Evolutionary conservation across 179 eudicot genomes (phyloP), one percentile per base, ranked within the genome.

Genomic region (Corrigiola litoralis): DNA sequence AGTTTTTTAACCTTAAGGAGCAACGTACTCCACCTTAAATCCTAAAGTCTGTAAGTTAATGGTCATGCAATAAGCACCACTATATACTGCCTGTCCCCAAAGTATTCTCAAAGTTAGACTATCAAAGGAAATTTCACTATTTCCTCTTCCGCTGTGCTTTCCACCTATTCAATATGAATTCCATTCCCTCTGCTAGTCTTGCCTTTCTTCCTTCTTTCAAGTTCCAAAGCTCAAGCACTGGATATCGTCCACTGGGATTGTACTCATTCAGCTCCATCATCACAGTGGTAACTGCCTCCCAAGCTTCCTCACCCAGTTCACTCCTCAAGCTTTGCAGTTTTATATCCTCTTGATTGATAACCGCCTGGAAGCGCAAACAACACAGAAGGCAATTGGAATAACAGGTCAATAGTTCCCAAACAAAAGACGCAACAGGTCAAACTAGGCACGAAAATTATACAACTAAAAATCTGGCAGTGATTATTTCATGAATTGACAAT

Each of bases 201-300:
- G 84, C 81, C 33, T 17, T 67, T 17, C 69, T 34, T 47, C 58
- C 60, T 58, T 68, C 74, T 62, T 70, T 73, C 34, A 58, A 23
- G 63, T 77, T 63, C 84, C 84, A 80, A n/a, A 80, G 71, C 64
- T 77, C 84, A 2, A 34, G 42, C 8, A 74, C 71, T 10, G 72
- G 66, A 66, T 77, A 73, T 25, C 67, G 68, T 27, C 78, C 84
- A 64, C 80, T 67, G 4, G 77, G 77, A 45, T 74, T 74, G 79
- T 63, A 80, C 58, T 77, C 81, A 29, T 70, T 80, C 61, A 80
- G 56, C 76, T 80, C 81, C 14, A 7, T 47, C 60, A 80, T 27
- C 20, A 27, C 79, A 2, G 64, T 77, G 10, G 42, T 42, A 20
- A 80, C 70, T 6, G 71, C 63, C 4, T 20, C 38, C 25, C 61